Base-by-base conservation (phyloP, 129 eudicot species). In the Tagetes erecta region DNA sequence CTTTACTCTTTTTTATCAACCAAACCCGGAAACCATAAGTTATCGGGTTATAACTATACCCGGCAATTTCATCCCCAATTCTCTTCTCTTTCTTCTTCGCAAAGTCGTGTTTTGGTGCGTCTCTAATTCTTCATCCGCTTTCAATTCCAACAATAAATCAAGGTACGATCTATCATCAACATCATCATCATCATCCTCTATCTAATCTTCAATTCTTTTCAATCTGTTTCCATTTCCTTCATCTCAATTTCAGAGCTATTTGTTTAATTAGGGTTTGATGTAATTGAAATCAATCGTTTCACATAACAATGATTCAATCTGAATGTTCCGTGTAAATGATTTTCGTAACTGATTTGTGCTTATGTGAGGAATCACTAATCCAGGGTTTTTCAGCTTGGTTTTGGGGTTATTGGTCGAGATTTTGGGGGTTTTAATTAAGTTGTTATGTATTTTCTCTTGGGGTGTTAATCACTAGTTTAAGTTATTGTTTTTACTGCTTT, bases 211-310 rank as follows among this genome's bases (percentile, higher is more conserved):
- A 14, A 14, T 78, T 14, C 14, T 14, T 50, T 8, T 70, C 50
- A 62, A 47, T 49, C 72, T 30, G 14, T 39, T 52, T n/a, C 27
- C n/a, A 0, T 70, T 78, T n/a, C 11, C 8, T 46, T 70, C 42
- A 39, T 78, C 33, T 56, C 72, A 78, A 49, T 70, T 63, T 51
- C 38, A 12, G 8, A 70, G 12, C 11, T 13, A 13, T 33, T 71
- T 45, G n/a, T 38, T 49, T 13, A 70, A 39, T 62, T 78, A 78
- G 82, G 82, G 82, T 78, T 78, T 78, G 47, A 37, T 50, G 64
- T 5, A 38, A 70, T 37, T 59, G 65, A 30, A 46, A 45, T 13
- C 49, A 56, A 8, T 46, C 47, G 44, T 38, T 70, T 39, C 20
- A 39, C 5, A 38, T 35, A 57, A 34, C 74, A 41, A 57, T 58